Evolutionary conservation across 192 early-diverging fungal species (phyloP), one percentile per base, ranked within the genome.

Genomic region (Backusella tarrabulga): DNA sequence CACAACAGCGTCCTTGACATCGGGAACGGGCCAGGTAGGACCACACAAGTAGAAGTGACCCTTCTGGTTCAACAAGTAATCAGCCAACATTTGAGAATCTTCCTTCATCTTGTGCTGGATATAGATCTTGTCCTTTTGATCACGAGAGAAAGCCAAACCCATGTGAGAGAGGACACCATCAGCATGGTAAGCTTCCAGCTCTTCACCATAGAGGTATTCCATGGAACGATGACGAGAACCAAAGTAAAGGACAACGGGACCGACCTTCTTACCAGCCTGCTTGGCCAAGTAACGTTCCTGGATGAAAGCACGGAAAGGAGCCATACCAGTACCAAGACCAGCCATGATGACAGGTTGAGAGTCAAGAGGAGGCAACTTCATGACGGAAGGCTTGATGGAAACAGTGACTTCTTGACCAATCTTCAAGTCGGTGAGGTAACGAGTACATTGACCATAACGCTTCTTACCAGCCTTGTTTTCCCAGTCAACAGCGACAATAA

Each of bases 1-100:
- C 19, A 97, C 88, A 76, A 98, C 90, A 34, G 97, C 97, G 76
- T 96, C 95, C 86, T 91, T 92, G 56, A 98, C 94, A 87, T 98
- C 97, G 29, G 93, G 93, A 19, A 96, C 93, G 26, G 93, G 95
- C 97, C 97, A 98, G 21, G 96, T 97, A 40, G 96, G 97, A 73
- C 97, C 97, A 82, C 97, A 98, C n/a, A 98, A 86, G 85, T 98
- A 98, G 82, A 98, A 98, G 76, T 92, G 89, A 23, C 95, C 97
- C 38, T 91, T 88, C 41, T 91, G 68, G 56, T 93, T 84, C 60
- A 97, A 80, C 79, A 98, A 84, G 76, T 92, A 92, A 66, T 93
- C 86, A 60, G 89, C 83, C 41, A 98, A 84, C 81, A 94, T 79
- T 54, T 85, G 86, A 6, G 88, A 83, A 78, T 98, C 97, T 78